Percentiles rank a stretch among this genome's conserved stretches.
Evolutionary conservation across 352 stramenopile species (phyloP).

Genomic region (Globisporangium paroecandrum): DNA sequence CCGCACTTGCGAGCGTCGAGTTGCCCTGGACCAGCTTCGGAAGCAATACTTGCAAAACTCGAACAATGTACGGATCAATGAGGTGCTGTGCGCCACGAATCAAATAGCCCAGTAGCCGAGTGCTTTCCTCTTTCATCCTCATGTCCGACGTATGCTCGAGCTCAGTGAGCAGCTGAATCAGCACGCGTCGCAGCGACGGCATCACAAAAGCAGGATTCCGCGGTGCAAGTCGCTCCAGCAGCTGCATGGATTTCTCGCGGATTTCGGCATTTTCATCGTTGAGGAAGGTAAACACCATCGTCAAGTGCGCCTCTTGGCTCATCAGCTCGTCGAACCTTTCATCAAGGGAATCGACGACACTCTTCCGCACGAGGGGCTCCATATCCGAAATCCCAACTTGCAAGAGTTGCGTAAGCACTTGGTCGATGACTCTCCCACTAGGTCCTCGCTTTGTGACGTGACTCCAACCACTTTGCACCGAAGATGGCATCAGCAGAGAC

Average conservation of each 20-base stretch:
- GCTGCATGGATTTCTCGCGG: slow-evolving; percentile 86
- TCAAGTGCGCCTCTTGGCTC: slow-evolving; percentile 91
- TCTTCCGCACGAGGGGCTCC: slow-evolving; percentile 88
- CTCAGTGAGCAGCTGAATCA: slow-evolving; percentile 95
- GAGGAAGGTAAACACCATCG: slow-evolving; percentile 92
- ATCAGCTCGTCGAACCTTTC: slow-evolving; percentile 92
- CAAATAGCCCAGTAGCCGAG: slow-evolving; percentile 79
- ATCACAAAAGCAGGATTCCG: slow-evolving; percentile 96
- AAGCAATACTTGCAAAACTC: slow-evolving; percentile 66
- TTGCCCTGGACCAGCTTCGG: slow-evolving; percentile 87
- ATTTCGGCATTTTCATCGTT: slow-evolving; percentile 92
- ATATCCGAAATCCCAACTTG: slow-evolving; percentile 92
- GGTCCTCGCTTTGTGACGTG: slow-evolving; percentile 76
- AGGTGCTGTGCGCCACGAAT: slow-evolving; percentile 84
- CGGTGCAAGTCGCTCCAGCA: slow-evolving; percentile 92
- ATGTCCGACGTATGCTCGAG: slow-evolving; percentile 90
- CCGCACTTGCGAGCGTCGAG: slow-evolving; percentile 73
- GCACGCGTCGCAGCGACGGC: slow-evolving; percentile 90
- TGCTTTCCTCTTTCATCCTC: slow-evolving; percentile 87
- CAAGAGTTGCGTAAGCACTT: slow-evolving; percentile 91
- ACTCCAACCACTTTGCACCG: slow-evolving; percentile 34
- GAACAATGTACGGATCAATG: slow-evolving; percentile 80
- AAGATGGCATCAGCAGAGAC: slow-evolving; percentile 3
- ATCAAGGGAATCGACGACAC: slow-evolving; percentile 92
- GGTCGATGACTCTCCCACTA: slow-evolving; percentile 90